phyloP scores from a whole-genome alignment of 2,329 filamentous ascomycete genomes.

The Nannizzia gypsea region DNA sequence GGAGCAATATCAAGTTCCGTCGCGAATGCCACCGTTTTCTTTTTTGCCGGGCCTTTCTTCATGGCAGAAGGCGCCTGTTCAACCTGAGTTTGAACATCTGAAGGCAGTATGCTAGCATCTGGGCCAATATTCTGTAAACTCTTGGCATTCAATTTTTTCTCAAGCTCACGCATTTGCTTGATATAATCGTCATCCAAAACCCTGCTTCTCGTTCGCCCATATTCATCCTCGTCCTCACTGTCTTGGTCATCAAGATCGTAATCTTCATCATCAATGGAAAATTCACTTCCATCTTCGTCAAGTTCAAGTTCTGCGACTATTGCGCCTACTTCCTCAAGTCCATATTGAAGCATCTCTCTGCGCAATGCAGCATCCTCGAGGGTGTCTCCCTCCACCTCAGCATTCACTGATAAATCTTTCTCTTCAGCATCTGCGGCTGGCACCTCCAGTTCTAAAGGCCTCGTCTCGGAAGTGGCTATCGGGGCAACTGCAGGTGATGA shows the following conservation, averaged over 20 bases:
- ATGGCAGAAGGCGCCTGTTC: conserved; percentile 15
- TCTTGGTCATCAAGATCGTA: conserved; percentile 43
- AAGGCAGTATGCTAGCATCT: conserved; percentile 25
- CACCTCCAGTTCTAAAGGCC: background rate
- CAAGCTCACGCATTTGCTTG: conserved; percentile 72
- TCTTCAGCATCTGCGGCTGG: background rate
- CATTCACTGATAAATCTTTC: conserved; percentile 38
- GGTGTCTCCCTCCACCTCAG: conserved; percentile 58
- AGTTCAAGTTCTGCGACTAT: conserved; percentile 87
- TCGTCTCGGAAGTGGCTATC: conserved; percentile 1
- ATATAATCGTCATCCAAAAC: conserved; percentile 64
- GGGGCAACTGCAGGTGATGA: background rate
- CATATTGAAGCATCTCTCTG: conserved; percentile 82
- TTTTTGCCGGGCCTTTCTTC: conserved; percentile 25
- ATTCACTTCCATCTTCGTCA: conserved; percentile 50
- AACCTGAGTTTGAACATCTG: conserved; percentile 23
- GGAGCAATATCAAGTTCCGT: conserved; percentile 58
- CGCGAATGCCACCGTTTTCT: conserved; percentile 75
- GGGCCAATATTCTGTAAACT: conserved; percentile 49
- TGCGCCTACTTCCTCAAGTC: conserved; percentile 73
- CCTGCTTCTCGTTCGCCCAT: conserved; percentile 57
- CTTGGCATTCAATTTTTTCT: conserved; percentile 55
- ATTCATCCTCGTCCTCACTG: conserved; percentile 60
- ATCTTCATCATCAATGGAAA: conserved; percentile 43
- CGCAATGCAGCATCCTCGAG: conserved; percentile 69